Percentiles rank a stretch among this genome's conserved stretches.
phyloP scores from a whole-genome alignment of 768 basidiomycete genomes.

The Lactarius tabidus region DNA sequence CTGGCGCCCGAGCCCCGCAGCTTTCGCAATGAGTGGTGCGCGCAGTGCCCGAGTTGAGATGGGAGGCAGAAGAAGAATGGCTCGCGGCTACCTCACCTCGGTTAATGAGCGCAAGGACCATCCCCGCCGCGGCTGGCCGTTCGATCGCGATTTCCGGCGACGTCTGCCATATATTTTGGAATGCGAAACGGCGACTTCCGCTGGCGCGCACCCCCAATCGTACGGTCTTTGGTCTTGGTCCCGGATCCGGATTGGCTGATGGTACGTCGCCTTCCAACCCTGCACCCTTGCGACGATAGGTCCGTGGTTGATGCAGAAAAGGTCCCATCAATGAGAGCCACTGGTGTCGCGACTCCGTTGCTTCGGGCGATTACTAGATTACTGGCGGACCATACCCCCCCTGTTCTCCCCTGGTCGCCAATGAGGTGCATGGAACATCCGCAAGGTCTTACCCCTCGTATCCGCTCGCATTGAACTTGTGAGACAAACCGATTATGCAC shows the following conservation, averaged over 20 bases:
- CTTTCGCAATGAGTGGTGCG: not conserved
- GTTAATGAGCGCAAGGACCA: not conserved
- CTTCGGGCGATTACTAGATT: not conserved
- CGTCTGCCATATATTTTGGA: not conserved
- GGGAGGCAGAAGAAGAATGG: not conserved
- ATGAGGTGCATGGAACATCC: not conserved
- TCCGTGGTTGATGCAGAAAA: not conserved
- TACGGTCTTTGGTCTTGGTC: not conserved
- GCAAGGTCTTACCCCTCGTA: not conserved
- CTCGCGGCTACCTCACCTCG: not conserved
- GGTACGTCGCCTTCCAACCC: not conserved
- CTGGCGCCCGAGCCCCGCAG: not conserved
- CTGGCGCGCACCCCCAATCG: too few relatives aligned
- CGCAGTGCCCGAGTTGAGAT: not conserved
- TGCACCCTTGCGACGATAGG: not conserved
- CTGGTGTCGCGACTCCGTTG: not conserved
- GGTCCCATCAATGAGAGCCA: not conserved
- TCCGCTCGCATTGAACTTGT: too few relatives aligned
- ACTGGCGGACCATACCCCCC: not conserved
- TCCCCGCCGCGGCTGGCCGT: not conserved
- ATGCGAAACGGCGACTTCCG: too few relatives aligned
- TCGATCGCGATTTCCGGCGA: not conserved
- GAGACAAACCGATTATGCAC: too few relatives aligned
- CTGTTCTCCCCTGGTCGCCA: not conserved
- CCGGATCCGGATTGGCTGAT: not conserved